These are phyloP conservation scores for Tribonema minus DNA, from an alignment of 108 stramenopile genomes.

Conservation along the genomic window DNA sequence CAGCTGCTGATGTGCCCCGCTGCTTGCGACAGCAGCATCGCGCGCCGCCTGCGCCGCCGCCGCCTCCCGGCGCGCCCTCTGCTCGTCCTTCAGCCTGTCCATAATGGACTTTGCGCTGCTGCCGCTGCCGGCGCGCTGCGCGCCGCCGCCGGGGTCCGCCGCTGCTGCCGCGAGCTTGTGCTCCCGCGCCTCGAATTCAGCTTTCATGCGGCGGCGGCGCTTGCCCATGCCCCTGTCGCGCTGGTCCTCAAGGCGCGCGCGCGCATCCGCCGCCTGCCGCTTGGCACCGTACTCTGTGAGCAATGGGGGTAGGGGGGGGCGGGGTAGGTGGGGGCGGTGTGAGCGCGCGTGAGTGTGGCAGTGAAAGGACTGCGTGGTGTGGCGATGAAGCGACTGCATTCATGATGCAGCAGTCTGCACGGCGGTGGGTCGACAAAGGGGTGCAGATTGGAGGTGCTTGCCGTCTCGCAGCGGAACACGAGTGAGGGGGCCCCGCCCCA, in stretches of 20 bases:
- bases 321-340: too few relatives aligned
- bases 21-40: background rate
- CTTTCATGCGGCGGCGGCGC: conserved; percentile 12
- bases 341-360: too few relatives aligned
- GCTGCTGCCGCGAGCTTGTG: background rate
- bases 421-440: too few relatives aligned
- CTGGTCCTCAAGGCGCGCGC: conserved; percentile 7
- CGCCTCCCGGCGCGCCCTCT: background rate
- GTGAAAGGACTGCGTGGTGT: too few relatives aligned
- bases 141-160: background rate
- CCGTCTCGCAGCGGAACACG: too few relatives aligned
- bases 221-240: conserved; percentile 36
- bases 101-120: too few relatives aligned
- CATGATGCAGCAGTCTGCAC: too few relatives aligned
- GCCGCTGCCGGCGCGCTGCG: too few relatives aligned
- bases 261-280: conserved; percentile 8
- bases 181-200: conserved; percentile 39
- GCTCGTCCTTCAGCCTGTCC: background rate
- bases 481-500: too few relatives aligned
- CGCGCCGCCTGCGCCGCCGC: background rate
- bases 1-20: conserved; percentile 10
- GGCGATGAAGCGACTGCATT: too few relatives aligned
- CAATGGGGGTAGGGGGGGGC: too few relatives aligned
- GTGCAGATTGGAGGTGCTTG: too few relatives aligned
- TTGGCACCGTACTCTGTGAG: conserved; percentile 4